Conservation (phyloP, 768 basidiomycete species). For the Melanogaster broomeanus region DNA sequence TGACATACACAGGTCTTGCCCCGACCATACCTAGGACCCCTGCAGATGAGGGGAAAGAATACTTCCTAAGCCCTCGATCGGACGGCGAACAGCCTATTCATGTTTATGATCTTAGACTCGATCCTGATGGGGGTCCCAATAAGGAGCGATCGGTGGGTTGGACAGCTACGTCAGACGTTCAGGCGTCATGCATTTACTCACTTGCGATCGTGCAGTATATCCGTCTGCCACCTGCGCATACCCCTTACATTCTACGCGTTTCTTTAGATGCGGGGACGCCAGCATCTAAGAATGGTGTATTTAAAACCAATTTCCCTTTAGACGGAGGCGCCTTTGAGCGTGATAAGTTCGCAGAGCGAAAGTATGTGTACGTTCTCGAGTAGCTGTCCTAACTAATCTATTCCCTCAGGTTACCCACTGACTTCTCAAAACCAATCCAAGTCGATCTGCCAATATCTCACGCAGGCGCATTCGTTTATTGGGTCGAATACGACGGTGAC, state of each 20-base stretch:
- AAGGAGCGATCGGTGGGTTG: conserved; percentile 77
- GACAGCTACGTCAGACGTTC: not conserved
- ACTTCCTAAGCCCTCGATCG: conserved; percentile 63
- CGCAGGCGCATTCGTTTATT: conserved; percentile 94
- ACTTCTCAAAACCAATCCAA: conserved; percentile 89
- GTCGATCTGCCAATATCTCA: conserved; percentile 96
- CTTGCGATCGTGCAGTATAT: conserved; percentile 66
- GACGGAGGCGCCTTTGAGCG: conserved; percentile 87
- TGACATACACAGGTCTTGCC: conserved; percentile 1
- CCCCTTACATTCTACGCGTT: conserved; percentile 89
- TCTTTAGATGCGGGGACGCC: conserved; percentile 91
- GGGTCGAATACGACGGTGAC: conserved; percentile 85
- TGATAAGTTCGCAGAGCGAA: conserved; percentile 70
- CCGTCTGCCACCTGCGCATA: conserved; percentile 88
- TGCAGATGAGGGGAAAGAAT: conserved; percentile 89
- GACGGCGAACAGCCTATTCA: conserved; percentile 65
- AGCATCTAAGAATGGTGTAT: conserved; percentile 85
- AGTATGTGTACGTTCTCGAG: conserved; percentile 45
- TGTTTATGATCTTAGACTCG: conserved; percentile 86
- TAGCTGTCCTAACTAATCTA: conserved; percentile 12
- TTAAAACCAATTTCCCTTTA: conserved; percentile 96
- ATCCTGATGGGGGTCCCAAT: conserved; percentile 88
- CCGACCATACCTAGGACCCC: conserved; percentile 79
- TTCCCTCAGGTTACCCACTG: conserved; percentile 67
- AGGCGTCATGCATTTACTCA: conserved; percentile 7